Base-by-base conservation (phyloP, 2,329 filamentous ascomycete genomes). In the Exophiala xenobiotica region DNA sequence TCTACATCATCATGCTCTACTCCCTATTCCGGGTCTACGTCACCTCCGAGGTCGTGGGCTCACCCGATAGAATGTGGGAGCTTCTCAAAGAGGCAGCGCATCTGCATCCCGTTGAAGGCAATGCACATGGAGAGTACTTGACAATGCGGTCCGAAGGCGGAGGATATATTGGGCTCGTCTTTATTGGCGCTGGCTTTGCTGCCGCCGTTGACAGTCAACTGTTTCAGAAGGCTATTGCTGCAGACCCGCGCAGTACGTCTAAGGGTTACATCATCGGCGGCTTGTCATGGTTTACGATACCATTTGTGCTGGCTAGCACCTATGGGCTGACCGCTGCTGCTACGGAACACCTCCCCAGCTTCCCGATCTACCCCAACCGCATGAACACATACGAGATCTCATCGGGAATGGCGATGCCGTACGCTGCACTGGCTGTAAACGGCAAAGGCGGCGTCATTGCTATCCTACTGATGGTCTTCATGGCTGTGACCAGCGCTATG, bases 101-200 rank as follows among this genome's bases (percentile, higher is more conserved):
- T 2, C 67, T 70, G 2, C 87, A 92, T 59, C 90, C 90, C 0
- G 85, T 95, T 1, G 79, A 80, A 0, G 90, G 90, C 6, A 95
- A 95, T 66, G 78, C 83, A 0, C 79, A 82, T 6, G 90, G 90
- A 11, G 89, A 85, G 62, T 95, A 95, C 61, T 73, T 95, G n/a
- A 95, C 90, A 0, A 93, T 95, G 89, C 76, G 80, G 50, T 90
- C 86, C 1, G 81, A 80, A 51, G 84, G 91, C 60, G 90, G 90
- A 3, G 87, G 81, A 37, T 87, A 92, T 48, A 95, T 95, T 76
- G 95, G 93, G 69, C 83, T 93, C 27, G 93, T 93, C 70, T 93
- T 93, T 69, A 84, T 88, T 37, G 85, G 90, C 26, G 88, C 88
- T 31, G 90, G 90, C 70, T 93, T 90, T 51, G 54, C 75, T 4